These are phyloP conservation scores for Aspergillus texensis DNA, from an alignment of 2,329 filamentous ascomycete species.

Conservation along the genomic window DNA sequence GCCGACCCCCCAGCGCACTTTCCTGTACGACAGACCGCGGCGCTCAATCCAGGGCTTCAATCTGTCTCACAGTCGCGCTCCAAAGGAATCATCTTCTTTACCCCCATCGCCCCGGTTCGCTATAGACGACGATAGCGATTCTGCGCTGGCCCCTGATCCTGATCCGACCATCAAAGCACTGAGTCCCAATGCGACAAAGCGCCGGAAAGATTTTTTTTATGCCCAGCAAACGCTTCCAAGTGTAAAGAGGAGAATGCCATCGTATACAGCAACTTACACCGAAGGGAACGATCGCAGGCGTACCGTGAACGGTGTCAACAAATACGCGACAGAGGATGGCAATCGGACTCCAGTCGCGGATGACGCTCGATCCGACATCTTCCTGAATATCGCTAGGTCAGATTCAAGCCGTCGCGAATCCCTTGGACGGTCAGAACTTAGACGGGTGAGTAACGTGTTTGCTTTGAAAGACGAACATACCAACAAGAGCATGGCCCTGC, in stretches of 20 bases:
- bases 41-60: constrained; percentile 33
- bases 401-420: constrained; percentile 43
- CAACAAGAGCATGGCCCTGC: neutral
- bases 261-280: constrained; percentile 33
- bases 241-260: constrained; percentile 37
- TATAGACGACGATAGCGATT: constrained; percentile 19
- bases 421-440: constrained; percentile 40
- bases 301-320: constrained; percentile 28
- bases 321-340: constrained; percentile 31
- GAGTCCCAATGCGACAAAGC: constrained; percentile 34
- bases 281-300: constrained; percentile 32
- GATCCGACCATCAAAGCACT: constrained; percentile 27
- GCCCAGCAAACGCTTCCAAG: constrained; percentile 28
- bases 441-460: constrained; percentile 36
- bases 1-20: constrained; percentile 50
- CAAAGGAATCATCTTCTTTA: constrained; percentile 23
- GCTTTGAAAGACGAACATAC: neutral
- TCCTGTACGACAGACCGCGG: constrained; percentile 38
- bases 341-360: constrained; percentile 39
- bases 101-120: constrained; percentile 17
- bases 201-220: constrained; percentile 28
- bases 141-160: constrained; percentile 26
- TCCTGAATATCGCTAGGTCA: constrained; percentile 50
- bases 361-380: constrained; percentile 45
- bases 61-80: constrained; percentile 20